These are phyloP conservation scores for Backusella macrospora DNA, from an alignment of 192 early-diverging fungal species.

Conservation along the genomic window DNA sequence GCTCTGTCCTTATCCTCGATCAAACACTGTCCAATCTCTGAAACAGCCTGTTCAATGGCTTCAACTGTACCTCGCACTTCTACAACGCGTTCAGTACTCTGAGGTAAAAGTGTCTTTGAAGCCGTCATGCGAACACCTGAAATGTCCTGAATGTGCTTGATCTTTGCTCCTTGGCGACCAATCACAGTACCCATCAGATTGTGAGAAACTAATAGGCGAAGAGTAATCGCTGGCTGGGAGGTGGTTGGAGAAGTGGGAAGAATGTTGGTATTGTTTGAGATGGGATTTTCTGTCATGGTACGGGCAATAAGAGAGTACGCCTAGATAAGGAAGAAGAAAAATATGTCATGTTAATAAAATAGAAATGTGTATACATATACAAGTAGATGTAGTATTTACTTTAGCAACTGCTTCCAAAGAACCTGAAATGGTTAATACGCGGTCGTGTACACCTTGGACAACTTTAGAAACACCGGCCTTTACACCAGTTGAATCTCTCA, in stretches of 20 bases:
- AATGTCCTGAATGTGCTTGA: slow-evolving; percentile 92
- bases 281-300: slow-evolving; percentile 75
- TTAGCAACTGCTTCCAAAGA: slow-evolving; percentile 68
- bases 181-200: slow-evolving; percentile 89
- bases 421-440: slow-evolving; percentile 74
- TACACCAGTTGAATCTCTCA: slow-evolving; percentile 82
- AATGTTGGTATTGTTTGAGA: slow-evolving; percentile 51
- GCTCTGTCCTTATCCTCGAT: slow-evolving; percentile 84
- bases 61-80: slow-evolving; percentile 85
- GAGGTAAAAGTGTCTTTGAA: slow-evolving; percentile 89
- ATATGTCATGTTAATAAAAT: background rate
- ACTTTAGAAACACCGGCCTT: slow-evolving; percentile 92
- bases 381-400: slow-evolving; percentile 35
- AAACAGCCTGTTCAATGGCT: slow-evolving; percentile 81
- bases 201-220: slow-evolving; percentile 90
- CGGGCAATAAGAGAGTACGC: slow-evolving; percentile 85
- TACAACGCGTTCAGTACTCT: slow-evolving; percentile 90
- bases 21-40: slow-evolving; percentile 83
- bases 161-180: slow-evolving; percentile 89
- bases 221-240: slow-evolving; percentile 52
- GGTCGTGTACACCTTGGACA: slow-evolving; percentile 83
- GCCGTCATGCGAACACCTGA: slow-evolving; percentile 84
- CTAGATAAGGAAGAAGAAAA: slow-evolving; percentile 30
- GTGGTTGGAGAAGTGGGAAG: slow-evolving; percentile 51
- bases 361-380: slow-evolving; percentile 1